Evolutionary conservation across 2,329 filamentous ascomycete genomes (phyloP), one percentile per base, ranked within the genome.

Genomic region (Aspergillus tanneri): DNA sequence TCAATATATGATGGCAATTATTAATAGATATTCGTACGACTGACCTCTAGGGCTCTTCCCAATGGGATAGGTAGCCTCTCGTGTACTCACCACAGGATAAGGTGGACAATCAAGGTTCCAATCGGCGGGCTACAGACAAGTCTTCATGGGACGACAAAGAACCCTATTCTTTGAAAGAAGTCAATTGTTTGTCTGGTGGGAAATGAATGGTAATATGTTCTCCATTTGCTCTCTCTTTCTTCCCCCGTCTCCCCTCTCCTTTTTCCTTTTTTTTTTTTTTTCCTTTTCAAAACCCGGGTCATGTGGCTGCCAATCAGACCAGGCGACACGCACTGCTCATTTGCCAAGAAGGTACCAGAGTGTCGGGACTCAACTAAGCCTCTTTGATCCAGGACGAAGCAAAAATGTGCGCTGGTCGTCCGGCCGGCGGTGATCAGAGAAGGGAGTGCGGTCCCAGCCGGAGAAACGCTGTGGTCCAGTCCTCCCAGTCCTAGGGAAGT

Each of bases 261-360:
- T 27, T 18, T 24, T 28, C 47, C 45, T 43, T 48, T 48, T 45
- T 28, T 19, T 24, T 21, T 27, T 32, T 30, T 32, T 30, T 36
- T 32, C 32, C 52, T 37, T 38, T 18, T 43, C 32, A n/a, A n/a
- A n/a, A 40, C 44, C 28, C 46, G 41, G 50, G 39, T 49, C 23
- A 36, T 56, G 59, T 58, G 60, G 58, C 63, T 62, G 53, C 58
- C 56, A 60, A 58, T 59, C 59, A 54, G 48, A 55, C 43, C 39
- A 51, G 52, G 57, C 50, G 55, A 63, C 55, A 59, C 60, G 62
- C 62, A 66, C 64, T 63, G 65, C 60, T 57, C 52, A 43, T 54
- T 65, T 55, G 61, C 62, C 63, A 66, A 64, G 60, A 54, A 56
- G 56, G 49, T 61, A 55, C 67, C 67, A 67, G 46, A 62, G 47